These are phyloP conservation scores for Fraxinus quadrangulata DNA, from an alignment of 257 asterid genomes.

Conservation along the genomic window DNA sequence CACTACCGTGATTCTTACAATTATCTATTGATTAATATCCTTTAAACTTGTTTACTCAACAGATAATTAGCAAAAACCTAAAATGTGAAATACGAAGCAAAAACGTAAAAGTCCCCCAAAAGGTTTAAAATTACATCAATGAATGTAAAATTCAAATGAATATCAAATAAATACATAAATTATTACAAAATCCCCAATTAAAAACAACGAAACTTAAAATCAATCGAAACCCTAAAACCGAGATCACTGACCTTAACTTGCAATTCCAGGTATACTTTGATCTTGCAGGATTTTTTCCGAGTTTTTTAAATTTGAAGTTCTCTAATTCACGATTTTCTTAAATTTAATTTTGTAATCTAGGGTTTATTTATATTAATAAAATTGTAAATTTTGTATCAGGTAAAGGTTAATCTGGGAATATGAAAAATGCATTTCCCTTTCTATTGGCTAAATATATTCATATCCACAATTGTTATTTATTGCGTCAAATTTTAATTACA, in stretches of 20 bases:
- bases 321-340: slow-evolving; percentile 16
- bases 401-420: slow-evolving; percentile 44
- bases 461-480: too few species aligned
- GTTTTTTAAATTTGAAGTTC: slow-evolving; percentile 31
- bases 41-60: slow-evolving; percentile 19
- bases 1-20: neutral
- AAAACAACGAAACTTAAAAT: slow-evolving; percentile 23
- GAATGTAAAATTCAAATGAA: slow-evolving; percentile 14
- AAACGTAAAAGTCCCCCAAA: slow-evolving; percentile 20
- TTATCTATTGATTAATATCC: slow-evolving; percentile 8
- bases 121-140: neutral
- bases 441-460: too few species aligned
- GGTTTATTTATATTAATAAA: slow-evolving; percentile 42
- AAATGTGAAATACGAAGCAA: neutral
- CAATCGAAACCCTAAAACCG: slow-evolving; percentile 38
- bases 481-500: too few species aligned
- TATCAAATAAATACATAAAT: slow-evolving; percentile 15
- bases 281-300: slow-evolving; percentile 26
- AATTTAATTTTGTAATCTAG: slow-evolving; percentile 45
- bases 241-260: slow-evolving; percentile 48
- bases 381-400: slow-evolving; percentile 23
- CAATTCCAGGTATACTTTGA: slow-evolving; percentile 34
- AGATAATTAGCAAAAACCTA: neutral
- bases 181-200: slow-evolving; percentile 39
- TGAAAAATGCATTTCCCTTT: neutral